Evolutionary conservation across 768 basidiomycete species (phyloP), one percentile per base, ranked within the genome.

Genomic region (Mycena alexandri): DNA sequence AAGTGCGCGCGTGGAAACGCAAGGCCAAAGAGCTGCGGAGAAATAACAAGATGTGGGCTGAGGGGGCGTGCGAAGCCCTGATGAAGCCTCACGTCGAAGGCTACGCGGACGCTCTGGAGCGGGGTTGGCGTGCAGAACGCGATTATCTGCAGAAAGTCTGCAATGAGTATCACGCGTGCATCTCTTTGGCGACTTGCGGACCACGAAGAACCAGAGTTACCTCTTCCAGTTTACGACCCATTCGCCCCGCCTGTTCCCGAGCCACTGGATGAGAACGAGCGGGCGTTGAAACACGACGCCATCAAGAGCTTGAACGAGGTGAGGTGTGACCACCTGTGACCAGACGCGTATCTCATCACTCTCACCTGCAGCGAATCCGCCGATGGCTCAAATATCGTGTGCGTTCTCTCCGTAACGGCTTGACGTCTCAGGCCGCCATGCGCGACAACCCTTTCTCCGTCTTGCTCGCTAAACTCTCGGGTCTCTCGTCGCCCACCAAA

Each of bases 301-400:
- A 21, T 24, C 10, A 12, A 22, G 22, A 5, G 1, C 2, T 13
- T 48, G 47, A 48, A 48, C 21, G 7, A 22, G 47, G 47, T 48
- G 47, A 21, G n/a, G 21, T 24, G 54, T 55, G 47, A 52, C 51
- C 6, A 24, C 10, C 6, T 19, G 21, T 21, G 36, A 53, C 50
- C 19, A 11, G 12, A 33, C 47, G n/a, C 61, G 29, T 50, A 2
- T 38, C 14, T 38, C 14, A 14, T 8, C 17, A 29, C 21, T 9
- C 42, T 11, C 17, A 1, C 17, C 50, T 14, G 6, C 48, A 67
- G 65, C 52, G 52, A 17, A 67, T 67, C 17, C 25, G 21, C 0
- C 59, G 60, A 3, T 67, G 50, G 51, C 53, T 67, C 4, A 48
- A 54, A 2, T 67, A 67, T 25, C 65, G 65, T 0, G 60, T 33